Evolutionary conservation across 495 filamentous ascomycete genomes (phyloP).

Genomic region (Penicillium argentinense): DNA sequence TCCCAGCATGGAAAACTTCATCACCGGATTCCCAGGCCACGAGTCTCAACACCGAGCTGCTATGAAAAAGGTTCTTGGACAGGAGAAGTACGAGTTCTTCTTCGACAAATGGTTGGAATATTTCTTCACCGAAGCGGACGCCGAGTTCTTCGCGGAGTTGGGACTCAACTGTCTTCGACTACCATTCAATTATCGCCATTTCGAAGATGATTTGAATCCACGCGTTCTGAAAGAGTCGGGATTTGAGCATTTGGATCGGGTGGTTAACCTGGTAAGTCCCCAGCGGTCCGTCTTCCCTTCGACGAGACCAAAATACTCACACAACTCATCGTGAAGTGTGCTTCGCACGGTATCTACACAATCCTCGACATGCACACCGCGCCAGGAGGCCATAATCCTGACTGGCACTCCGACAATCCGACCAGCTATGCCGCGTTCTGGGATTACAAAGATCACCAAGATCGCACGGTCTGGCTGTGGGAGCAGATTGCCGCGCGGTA

Average conservation of each 20-base stretch:
- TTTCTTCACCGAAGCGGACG: constrained; percentile 63
- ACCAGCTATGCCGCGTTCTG: constrained; percentile 60
- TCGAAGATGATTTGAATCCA: constrained; percentile 64
- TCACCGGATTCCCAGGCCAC: constrained; percentile 64
- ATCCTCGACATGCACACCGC: constrained; percentile 64
- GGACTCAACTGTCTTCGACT: constrained; percentile 64
- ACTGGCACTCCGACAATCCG: constrained; percentile 63
- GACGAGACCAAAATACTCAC: not conserved
- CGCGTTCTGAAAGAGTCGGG: constrained; percentile 55
- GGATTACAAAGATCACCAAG: constrained; percentile 62
- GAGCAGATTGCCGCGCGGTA: constrained; percentile 58
- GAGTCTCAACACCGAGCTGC: constrained; percentile 56
- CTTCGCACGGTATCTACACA: constrained; percentile 56
- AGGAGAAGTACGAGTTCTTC: constrained; percentile 48
- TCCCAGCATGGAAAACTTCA: constrained; percentile 65
- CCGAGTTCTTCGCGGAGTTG: constrained; percentile 56
- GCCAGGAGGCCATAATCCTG: constrained; percentile 64
- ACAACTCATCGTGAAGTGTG: constrained; percentile 36
- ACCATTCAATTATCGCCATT: constrained; percentile 65
- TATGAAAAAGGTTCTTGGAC: constrained; percentile 54
- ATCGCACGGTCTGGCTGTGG: constrained; percentile 61
- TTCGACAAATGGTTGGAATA: constrained; percentile 57
- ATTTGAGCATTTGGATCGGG: constrained; percentile 59
- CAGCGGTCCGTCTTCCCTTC: not conserved
- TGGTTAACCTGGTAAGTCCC: constrained; percentile 49